Percentiles rank a stretch among this genome's conserved stretches.
These are phyloP conservation scores for Volvox africanus DNA, from an alignment of 139 green algal species.

Conservation along the genomic window DNA sequence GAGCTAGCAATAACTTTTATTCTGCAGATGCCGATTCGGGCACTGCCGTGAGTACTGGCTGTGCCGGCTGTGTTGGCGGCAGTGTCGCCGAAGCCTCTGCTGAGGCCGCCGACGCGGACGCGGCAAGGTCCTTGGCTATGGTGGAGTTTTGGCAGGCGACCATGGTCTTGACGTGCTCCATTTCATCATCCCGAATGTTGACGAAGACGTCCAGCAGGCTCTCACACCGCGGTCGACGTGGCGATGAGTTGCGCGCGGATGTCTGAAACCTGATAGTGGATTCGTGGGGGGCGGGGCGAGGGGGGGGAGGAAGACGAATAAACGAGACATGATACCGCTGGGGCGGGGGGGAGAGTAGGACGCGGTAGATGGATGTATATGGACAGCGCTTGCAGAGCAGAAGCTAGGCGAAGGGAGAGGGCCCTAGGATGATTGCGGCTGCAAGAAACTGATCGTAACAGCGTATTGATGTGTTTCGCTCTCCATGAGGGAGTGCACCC, in stretches of 20 bases:
- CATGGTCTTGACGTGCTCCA: slow-evolving; percentile 94
- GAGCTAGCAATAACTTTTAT: no score
- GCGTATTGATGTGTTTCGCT: no score
- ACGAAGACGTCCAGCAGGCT: slow-evolving; percentile 89
- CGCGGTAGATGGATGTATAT: no score
- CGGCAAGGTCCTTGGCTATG: slow-evolving; percentile 36
- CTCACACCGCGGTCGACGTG: slow-evolving; percentile 62
- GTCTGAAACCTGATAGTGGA: slow-evolving; percentile 48
- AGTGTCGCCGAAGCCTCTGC: neutral
- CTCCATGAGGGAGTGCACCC: no score
- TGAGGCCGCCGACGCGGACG: neutral
- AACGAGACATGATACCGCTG: neutral
- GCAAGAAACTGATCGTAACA: no score
- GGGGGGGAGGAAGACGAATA: no score
- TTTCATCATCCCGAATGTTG: slow-evolving; percentile 84
- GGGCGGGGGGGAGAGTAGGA: neutral
- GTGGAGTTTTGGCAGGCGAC: slow-evolving; percentile 52
- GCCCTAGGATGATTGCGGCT: no score
- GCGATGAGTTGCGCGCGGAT: neutral
- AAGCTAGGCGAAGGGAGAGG: no score
- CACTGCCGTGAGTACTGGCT: no score
- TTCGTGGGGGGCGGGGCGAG: no score
- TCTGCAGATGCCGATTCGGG: no score
- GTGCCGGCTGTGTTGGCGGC: neutral
- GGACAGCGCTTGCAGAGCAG: no score